A percentile compares a stretch with the other conserved stretches of the same genome.
These are phyloP conservation scores for Puccinia polysora DNA, from an alignment of 1,284 basidiomycete species.

Conservation along the genomic window DNA sequence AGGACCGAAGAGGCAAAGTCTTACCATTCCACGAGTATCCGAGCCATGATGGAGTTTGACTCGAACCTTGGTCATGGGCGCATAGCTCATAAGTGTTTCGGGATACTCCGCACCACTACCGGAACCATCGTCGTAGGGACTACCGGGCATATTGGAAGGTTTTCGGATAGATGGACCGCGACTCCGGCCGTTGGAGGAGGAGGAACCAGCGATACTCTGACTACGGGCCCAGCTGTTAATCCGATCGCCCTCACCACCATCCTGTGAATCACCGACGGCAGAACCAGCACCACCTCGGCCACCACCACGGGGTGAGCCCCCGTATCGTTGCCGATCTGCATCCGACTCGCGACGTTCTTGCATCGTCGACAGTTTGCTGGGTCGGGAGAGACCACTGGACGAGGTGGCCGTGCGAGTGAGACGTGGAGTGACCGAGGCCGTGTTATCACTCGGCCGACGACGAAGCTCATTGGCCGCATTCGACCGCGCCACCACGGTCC, in stretches of 20 bases:
- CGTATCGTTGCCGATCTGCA: background rate
- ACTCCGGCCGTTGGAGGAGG: background rate
- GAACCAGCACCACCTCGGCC: background rate
- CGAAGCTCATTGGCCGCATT: slow-evolving; percentile 21
- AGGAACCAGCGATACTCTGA: background rate
- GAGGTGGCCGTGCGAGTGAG: slow-evolving; percentile 4
- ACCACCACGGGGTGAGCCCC: background rate
- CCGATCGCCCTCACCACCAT: background rate
- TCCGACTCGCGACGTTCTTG: background rate
- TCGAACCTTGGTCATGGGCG: slow-evolving; percentile 32
- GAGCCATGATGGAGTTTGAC: slow-evolving; percentile 42
- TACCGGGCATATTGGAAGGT: background rate
- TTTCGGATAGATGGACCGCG: background rate
- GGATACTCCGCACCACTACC: slow-evolving; percentile 21
- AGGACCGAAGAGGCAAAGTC: background rate
- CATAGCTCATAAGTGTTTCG: slow-evolving; percentile 23
- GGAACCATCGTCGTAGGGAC: slow-evolving; percentile 8
- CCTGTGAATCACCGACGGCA: background rate
- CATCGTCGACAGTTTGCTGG: slow-evolving; percentile 1
- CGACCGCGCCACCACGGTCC: slow-evolving; percentile 4
- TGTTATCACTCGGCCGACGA: slow-evolving; percentile 38
- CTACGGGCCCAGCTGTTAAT: slow-evolving; percentile 29
- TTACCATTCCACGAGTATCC: slow-evolving; percentile 38
- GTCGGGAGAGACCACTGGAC: background rate
- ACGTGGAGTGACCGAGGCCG: background rate